Evolutionary conservation across 768 basidiomycete genomes (phyloP), one percentile per base, ranked within the genome.

Genomic region (Calocybe gangraenosa): DNA sequence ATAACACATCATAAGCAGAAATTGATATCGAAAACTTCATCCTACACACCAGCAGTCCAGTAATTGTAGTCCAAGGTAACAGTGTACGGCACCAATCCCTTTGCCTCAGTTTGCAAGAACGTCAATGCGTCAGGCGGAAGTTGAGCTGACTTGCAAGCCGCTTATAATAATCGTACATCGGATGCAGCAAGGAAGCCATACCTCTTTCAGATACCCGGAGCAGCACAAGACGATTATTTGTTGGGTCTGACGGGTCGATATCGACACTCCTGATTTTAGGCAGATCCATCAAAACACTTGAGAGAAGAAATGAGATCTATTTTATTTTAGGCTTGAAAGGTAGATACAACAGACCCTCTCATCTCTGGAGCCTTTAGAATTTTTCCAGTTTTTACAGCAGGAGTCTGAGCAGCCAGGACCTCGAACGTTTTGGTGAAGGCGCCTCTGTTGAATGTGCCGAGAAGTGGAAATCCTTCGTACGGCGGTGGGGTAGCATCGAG

Each of bases 51-150:
- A 37, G 90, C 78, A 1, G 78, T 83, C 95, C 95, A 98, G 63
- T 91, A 86, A 58, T 87, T 75, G 60, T 97, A 98, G 45, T 78
- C 75, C 34, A 98, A 66, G 18, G 82, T 65, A 33, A 98, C 50
- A 0, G 65, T 66, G 56, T 90, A 78, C 13, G 68, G 64, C 7
- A 78, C 69, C n/a, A 91, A 58, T 5, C 76, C 78, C 30, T 69
- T 72, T 3, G 74, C 63, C 52, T 84, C 75, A n/a, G 65, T 62
- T 20, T 72, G 62, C 46, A 96, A 61, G 52, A 82, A 80, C 4
- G 74, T 65, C 38, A 65, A 64, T 33, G 79, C 73, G 23, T 81
- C 76, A 7, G 64, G 59, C 19, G 82, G 66, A 58, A 94, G 71
- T 43, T 86, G 77, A 63, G 76, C 91, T 92, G 66, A 68, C 75